Evolutionary conservation across 768 basidiomycete species (phyloP), one percentile per base, ranked within the genome.

Genomic region (Termitomyces titanicus): DNA sequence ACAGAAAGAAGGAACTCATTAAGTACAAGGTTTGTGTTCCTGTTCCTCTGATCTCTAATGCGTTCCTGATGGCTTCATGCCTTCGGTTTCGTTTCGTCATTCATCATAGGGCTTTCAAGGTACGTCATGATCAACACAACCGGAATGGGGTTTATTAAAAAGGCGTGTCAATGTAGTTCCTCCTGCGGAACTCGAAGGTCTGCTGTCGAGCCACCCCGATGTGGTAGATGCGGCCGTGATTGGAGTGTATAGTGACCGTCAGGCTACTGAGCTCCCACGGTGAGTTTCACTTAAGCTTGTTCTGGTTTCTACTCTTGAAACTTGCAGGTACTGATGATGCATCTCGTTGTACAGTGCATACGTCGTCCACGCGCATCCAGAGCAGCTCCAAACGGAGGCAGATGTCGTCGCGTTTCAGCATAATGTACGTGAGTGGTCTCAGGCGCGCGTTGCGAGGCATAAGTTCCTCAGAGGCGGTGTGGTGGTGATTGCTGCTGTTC

Each of bases 181-280:
- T 7, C 92, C 92, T 0, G 92, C 93, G 1, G 92, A 94, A 61
- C 78, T 95, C 4, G 93, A 95, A 63, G 80, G 82, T 27, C 72
- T 92, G 0, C 78, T 94, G 0, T 70, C 94, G 15, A 81, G 81
- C 5, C 88, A 94, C 62, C 85, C 87, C 1, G 81, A 86, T 0
- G 75, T 96, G 17, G 85, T 83, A 3, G 94, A 97, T 62, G 80
- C 78, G 1, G 92, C 85, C 10, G 93, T 96, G 18, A 86, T 94
- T 53, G 91, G 92, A 1, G 71, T 94, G 1, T 76, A 84, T 4
- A 80, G 77, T 58, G 76, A 76, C 5, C 76, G 78, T 51, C 81
- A 92, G 61, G 87, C 85, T 3, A 92, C 94, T 0, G 94, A 96
- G 68, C 74, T 92, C 4, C 94, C 92, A 1, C 80, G 88, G 84